phyloP scores from a whole-genome alignment of 176 grass and related monocot genomes.

The Puccinellia tenuiflora region DNA sequence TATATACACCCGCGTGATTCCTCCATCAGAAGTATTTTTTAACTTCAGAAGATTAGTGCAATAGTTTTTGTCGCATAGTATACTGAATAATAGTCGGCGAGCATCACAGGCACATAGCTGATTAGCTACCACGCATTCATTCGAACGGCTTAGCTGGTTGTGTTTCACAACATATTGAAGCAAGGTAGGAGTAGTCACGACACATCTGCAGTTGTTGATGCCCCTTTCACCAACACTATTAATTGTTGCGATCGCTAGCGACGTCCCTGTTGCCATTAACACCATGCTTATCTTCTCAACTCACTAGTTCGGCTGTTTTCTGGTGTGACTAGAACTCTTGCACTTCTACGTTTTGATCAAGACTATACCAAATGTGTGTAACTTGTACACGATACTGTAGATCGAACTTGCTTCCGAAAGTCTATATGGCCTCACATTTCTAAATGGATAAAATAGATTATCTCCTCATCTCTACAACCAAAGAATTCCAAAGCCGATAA shows the following conservation, averaged over 20 bases:
- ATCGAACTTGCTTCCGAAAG: background rate
- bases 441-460: background rate
- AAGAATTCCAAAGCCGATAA: no score
- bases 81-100: conserved; percentile 25
- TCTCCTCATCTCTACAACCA: background rate
- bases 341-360: background rate
- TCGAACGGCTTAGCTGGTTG: background rate
- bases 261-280: conserved; percentile 16
- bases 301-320: background rate
- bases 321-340: background rate
- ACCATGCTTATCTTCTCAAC: conserved; percentile 1
- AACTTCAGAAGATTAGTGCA: background rate
- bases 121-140: background rate
- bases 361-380: background rate
- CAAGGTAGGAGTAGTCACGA: no score
- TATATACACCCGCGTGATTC: no score
- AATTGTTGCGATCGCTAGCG: background rate
- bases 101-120: no score
- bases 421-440: background rate
- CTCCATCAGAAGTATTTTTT: no score
- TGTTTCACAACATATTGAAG: conserved; percentile 37
- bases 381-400: background rate
- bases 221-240: conserved; percentile 18
- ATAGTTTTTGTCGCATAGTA: background rate
- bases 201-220: conserved; percentile 31